Percentiles rank a stretch among this genome's conserved stretches.
Conservation (phyloP, 148 eudicot species). For the Selenicereus undatus region DNA sequence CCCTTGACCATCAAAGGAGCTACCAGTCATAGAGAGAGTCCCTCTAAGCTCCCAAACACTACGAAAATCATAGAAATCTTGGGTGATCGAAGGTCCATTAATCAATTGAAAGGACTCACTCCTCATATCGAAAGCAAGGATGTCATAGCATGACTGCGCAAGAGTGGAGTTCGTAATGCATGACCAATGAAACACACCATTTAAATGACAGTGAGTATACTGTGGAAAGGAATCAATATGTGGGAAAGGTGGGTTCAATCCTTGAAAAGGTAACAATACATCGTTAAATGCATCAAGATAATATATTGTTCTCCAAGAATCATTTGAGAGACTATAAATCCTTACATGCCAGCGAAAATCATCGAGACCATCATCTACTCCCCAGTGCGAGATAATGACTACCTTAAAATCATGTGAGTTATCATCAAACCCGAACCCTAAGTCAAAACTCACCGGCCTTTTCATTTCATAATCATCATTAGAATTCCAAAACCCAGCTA, state of each 20-base stretch:
- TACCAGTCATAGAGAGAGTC: neutral
- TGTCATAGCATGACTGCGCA: neutral
- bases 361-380: neutral
- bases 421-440: slow-evolving; percentile 12
- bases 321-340: neutral
- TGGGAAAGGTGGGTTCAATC: neutral
- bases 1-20: neutral
- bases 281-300: neutral
- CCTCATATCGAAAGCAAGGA: too few relatives aligned
- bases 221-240: neutral
- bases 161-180: neutral
- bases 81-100: too few relatives aligned
- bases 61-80: neutral
- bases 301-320: slow-evolving; percentile 9
- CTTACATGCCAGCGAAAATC: slow-evolving; percentile 1
- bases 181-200: too few relatives aligned
- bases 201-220: neutral
- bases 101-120: neutral
- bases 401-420: neutral
- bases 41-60: slow-evolving; percentile 5
- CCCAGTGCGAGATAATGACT: slow-evolving; percentile 9
- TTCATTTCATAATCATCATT: too few relatives aligned
- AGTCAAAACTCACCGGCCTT: neutral
- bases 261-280: neutral
- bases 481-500: too few relatives aligned